These are phyloP conservation scores for Pseudogymnoascus sp. DNA, from an alignment of 2,329 filamentous ascomycete species.

Conservation along the genomic window DNA sequence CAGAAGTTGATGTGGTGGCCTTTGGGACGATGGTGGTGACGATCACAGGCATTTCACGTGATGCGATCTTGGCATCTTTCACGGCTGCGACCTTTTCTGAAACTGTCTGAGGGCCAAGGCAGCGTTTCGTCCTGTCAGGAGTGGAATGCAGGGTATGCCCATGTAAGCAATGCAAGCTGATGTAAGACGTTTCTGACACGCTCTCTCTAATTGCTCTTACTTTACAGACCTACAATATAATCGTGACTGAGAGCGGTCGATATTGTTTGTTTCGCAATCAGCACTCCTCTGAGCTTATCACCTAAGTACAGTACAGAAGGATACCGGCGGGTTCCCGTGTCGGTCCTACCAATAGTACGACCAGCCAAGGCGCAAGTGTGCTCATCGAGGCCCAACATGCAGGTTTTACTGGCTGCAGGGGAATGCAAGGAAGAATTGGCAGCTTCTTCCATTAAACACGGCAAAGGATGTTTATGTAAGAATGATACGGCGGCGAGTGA, in stretches of 20 bases:
- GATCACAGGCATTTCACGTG: neutral
- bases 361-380: neutral
- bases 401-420: neutral
- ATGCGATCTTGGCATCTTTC: neutral
- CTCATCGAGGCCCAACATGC: neutral
- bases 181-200: neutral
- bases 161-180: neutral
- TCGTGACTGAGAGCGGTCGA: neutral
- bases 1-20: conserved; percentile 6
- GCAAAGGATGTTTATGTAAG: neutral
- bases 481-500: neutral
- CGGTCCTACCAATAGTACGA: neutral
- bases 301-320: neutral
- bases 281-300: too few relatives aligned
- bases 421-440: conserved; percentile 7
- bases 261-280: neutral
- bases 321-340: neutral
- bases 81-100: neutral
- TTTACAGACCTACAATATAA: neutral
- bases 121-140: neutral
- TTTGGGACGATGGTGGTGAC: neutral
- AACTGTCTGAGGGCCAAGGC: neutral
- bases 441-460: neutral
- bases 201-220: neutral
- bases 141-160: neutral